These are phyloP conservation scores for Ilyonectria robusta DNA, from an alignment of 2,329 filamentous ascomycete species.

Conservation along the genomic window DNA sequence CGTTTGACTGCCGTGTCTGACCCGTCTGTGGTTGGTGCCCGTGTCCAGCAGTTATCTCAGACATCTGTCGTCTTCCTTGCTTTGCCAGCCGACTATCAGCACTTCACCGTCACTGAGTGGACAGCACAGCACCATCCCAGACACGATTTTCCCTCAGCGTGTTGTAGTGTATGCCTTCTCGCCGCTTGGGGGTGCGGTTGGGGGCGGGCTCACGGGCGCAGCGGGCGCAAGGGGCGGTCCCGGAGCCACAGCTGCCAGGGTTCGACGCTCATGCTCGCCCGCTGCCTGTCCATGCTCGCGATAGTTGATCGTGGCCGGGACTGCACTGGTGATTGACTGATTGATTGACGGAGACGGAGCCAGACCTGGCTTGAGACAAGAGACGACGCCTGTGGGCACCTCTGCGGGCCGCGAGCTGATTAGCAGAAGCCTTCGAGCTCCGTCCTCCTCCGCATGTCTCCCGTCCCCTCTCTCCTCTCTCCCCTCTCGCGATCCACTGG, in stretches of 20 bases:
- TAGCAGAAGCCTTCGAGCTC: slow-evolving; percentile 22
- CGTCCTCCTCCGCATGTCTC: slow-evolving; percentile 21
- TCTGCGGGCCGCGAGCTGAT: slow-evolving; percentile 38
- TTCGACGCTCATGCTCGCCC: slow-evolving; percentile 28
- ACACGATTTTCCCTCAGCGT: not conserved
- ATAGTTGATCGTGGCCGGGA: slow-evolving; percentile 40
- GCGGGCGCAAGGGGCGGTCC: slow-evolving; percentile 43
- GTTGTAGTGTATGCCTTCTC: not conserved
- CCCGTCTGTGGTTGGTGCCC: not conserved
- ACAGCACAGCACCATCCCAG: not conserved
- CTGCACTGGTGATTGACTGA: slow-evolving; percentile 43
- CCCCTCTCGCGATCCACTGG: slow-evolving; percentile 9
- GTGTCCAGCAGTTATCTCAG: not conserved
- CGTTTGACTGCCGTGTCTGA: not conserved
- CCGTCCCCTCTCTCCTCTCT: slow-evolving; percentile 3
- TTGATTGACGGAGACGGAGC: slow-evolving; percentile 1
- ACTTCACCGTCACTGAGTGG: not conserved
- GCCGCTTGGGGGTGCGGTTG: slow-evolving; percentile 34
- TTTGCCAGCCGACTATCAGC: not conserved
- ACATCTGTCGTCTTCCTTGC: not conserved
- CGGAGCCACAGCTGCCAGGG: slow-evolving; percentile 31
- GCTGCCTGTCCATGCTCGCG: slow-evolving; percentile 11
- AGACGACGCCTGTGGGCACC: slow-evolving; percentile 33
- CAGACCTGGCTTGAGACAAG: slow-evolving; percentile 33
- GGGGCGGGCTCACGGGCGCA: slow-evolving; percentile 40